Conservation (phyloP, 2,329 filamentous ascomycete species). For the Penicillium sp. region DNA sequence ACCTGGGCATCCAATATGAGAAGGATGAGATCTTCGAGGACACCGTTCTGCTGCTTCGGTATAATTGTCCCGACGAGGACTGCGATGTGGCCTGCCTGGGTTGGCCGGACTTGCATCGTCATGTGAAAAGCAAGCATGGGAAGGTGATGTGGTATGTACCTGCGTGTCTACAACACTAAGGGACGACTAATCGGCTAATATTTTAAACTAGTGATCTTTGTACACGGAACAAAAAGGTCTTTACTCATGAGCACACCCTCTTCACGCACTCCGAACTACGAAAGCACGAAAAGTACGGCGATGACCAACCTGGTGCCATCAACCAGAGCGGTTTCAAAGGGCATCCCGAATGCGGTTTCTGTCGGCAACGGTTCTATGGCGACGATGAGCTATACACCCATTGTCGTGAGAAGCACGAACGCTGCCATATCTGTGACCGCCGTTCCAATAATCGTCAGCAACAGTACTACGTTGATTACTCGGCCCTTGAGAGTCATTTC, state of each 20-base stretch:
- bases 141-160: conserved; percentile 73
- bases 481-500: conserved; percentile 83
- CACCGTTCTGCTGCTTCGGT: conserved; percentile 79
- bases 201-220: conserved; percentile 66
- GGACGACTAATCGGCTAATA: not conserved
- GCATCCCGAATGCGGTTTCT: conserved; percentile 92
- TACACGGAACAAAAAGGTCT: conserved; percentile 93
- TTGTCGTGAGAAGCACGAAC: conserved; percentile 89
- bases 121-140: conserved; percentile 77
- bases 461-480: conserved; percentile 89
- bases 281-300: conserved; percentile 84
- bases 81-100: conserved; percentile 84
- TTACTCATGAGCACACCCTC: conserved; percentile 94
- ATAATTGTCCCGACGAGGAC: conserved; percentile 84
- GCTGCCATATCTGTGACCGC: conserved; percentile 90
- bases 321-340: conserved; percentile 96
- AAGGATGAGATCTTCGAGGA: conserved; percentile 88
- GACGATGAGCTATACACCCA: conserved; percentile 93
- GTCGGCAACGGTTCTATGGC: conserved; percentile 87
- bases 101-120: conserved; percentile 74
- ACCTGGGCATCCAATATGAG: conserved; percentile 88
- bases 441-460: conserved; percentile 62
- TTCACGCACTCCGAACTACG: conserved; percentile 79
- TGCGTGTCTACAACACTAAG: not conserved
- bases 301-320: conserved; percentile 82